These are phyloP conservation scores for Russula emetica DNA, from an alignment of 768 basidiomycete species.

Conservation along the genomic window DNA sequence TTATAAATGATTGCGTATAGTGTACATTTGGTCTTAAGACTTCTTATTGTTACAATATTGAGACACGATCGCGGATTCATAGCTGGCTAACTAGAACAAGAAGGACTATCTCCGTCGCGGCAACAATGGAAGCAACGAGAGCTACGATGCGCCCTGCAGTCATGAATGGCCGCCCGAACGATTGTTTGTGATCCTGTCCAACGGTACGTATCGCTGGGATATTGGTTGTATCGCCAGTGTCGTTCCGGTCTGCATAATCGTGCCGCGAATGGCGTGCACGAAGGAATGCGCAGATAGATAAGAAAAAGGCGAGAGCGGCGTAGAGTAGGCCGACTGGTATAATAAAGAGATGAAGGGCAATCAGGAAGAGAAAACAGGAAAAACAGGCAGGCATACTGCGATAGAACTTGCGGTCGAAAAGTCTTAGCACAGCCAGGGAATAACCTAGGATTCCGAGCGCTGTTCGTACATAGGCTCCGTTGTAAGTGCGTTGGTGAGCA, in stretches of 20 bases:
- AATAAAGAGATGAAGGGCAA: not conserved
- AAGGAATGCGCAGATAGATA: conserved; percentile 55
- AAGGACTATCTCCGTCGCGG: conserved; percentile 59
- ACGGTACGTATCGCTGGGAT: conserved; percentile 47
- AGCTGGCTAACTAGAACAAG: conserved; percentile 52
- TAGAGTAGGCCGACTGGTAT: conserved; percentile 56
- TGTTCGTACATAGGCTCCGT: conserved; percentile 75
- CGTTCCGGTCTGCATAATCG: conserved; percentile 62
- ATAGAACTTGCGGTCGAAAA: conserved; percentile 75
- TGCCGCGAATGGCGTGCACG: conserved; percentile 64
- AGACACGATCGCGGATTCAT: not conserved
- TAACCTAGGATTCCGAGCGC: conserved; percentile 73
- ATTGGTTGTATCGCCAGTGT: conserved; percentile 21
- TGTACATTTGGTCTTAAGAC: not conserved
- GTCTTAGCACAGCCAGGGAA: conserved; percentile 64
- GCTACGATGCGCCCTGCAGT: conserved; percentile 78
- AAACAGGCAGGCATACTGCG: conserved; percentile 48
- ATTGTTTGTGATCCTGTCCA: conserved; percentile 55
- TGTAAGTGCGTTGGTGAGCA: conserved; percentile 76
- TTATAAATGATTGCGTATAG: not conserved
- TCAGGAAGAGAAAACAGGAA: not conserved
- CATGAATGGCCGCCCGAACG: conserved; percentile 73
- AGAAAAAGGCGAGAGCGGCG: conserved; percentile 53
- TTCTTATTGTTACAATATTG: not conserved
- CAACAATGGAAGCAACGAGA: conserved; percentile 55